Base-by-base conservation (phyloP, 768 basidiomycete species). In the Suillus weaverae region DNA sequence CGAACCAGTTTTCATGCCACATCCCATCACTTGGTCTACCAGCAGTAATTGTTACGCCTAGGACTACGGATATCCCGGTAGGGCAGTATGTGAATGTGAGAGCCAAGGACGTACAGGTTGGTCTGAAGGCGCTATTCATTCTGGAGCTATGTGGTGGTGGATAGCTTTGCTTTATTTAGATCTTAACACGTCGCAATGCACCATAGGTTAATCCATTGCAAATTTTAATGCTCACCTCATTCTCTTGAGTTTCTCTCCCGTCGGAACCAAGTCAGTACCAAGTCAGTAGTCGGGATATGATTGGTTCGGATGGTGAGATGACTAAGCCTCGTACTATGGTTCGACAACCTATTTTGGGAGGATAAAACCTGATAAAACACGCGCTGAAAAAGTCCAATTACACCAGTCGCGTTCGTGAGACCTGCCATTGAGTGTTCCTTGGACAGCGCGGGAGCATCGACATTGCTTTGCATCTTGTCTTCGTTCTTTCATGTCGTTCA, bases 31-130 rank as follows among this genome's bases (percentile, higher is more conserved):
- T 78, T 65, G 74, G 73, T 64, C 62, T 71, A 22, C 60, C 60
- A 53, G 75, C 67, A 26, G 63, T 54, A 32, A 65, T 71, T 51
- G 62, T 64, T 11, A 62, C 64, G 18, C 55, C 66, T 32, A 33
- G 67, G 32, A 44, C 62, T 18, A 36, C 53, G 18, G 51, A 48
- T 60, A 62, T 70, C 20, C 72, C 60, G 7, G 63, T 78, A 50
- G 77, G 78, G 9, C 71, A 72, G 2, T 54, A 67, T 44, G 62
- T 78, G 41, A 64, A 70, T 11, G 71, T 79, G 43, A 66, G 56
- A 22, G 64, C 81, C 20, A 69, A 67, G 41, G 62, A 63, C 13
- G 69, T 81, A 50, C 69, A 72, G 51, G 55, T 77, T 32, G 78
- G 79, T 33, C 64, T 70, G 33, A 61, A 61, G 39, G 30, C 56